Evolutionary conservation across 2,329 filamentous ascomycete genomes (phyloP), one percentile per base, ranked within the genome.

Genomic region (Ophiosphaerella herpotricha): DNA sequence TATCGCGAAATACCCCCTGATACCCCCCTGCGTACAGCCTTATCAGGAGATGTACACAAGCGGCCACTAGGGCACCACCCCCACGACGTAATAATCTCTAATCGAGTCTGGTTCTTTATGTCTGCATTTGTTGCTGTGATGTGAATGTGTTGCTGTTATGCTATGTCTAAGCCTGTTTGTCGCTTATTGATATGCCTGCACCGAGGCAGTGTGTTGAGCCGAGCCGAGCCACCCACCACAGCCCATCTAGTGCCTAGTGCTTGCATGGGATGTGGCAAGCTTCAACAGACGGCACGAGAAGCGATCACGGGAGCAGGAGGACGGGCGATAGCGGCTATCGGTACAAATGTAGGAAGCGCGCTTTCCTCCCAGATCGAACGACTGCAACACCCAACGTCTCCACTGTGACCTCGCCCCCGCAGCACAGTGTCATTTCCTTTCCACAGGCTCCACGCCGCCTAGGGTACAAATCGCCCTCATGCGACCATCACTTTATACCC

Each of bases 21-120:
- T 74, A 74, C 71, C 70, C 69, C 26, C 70, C 69, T 72, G 64
- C 57, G 71, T 71, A 67, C 68, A 58, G 57, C 68, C 71, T 73
- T 71, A 67, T 71, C 63, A 67, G 70, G 67, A 63, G 47, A 58
- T 66, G 64, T 71, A 68, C 64, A 66, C 67, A 70, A 72, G 69
- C 68, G 68, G 70, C 68, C 71, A 66, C 63, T 71, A 72, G 69
- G 70, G 69, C 70, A 71, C 26, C 26, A 29, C 26, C 5, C 62
- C 54, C 55, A 51, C 59, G 64, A 67, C 62, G 60, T 68, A 70
- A 71, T 74, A 74, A 73, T 73, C 52, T 58, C 56, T 73, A 73
- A 74, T 73, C 54, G 61, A 71, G 64, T 62, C 39, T 60, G 40
- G 31, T 43, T 35, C 40, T 35, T 23, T 43, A 34, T 18, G 24